These are phyloP conservation scores for Sclerotinia nivalis DNA, from an alignment of 2,329 filamentous ascomycete genomes.

Conservation along the genomic window DNA sequence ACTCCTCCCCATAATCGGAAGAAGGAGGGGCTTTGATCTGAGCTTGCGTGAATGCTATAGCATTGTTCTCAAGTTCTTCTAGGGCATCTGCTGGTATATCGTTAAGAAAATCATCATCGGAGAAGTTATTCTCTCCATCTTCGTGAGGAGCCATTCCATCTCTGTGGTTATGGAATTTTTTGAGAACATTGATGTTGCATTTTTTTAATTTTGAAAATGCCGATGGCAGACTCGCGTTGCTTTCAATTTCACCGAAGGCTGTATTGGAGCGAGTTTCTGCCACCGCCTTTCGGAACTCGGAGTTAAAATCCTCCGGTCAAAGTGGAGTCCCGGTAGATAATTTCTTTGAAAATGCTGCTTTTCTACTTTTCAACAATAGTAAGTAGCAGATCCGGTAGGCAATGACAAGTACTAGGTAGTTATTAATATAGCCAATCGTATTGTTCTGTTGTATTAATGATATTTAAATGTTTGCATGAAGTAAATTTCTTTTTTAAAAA, in stretches of 20 bases:
- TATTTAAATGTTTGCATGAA: neutral
- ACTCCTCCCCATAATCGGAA: slow-evolving; percentile 44
- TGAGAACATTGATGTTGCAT: slow-evolving; percentile 1
- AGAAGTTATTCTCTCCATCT: slow-evolving; percentile 57
- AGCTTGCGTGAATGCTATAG: slow-evolving; percentile 56
- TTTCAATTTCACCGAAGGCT: neutral
- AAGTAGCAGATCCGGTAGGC: too few species aligned
- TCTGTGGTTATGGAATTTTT: slow-evolving; percentile 36
- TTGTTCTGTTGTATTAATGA: too few species aligned
- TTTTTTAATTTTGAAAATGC: neutral
- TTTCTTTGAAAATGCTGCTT: slow-evolving; percentile 8
- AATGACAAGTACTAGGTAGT: too few species aligned
- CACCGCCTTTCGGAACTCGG: slow-evolving; percentile 25
- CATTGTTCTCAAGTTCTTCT: slow-evolving; percentile 63
- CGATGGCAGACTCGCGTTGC: neutral
- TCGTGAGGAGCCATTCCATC: slow-evolving; percentile 43
- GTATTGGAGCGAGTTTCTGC: slow-evolving; percentile 4
- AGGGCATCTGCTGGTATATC: slow-evolving; percentile 58
- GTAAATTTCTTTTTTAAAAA: neutral
- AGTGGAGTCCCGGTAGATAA: neutral
- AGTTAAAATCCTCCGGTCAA: neutral
- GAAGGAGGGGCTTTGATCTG: slow-evolving; percentile 35
- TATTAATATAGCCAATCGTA: too few species aligned
- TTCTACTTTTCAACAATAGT: neutral
- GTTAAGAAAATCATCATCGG: slow-evolving; percentile 66